Percentiles rank a stretch among this genome's conserved stretches.
Conservation (phyloP, 192 early-diverging fungal genomes). For the Coemansia sp. region DNA sequence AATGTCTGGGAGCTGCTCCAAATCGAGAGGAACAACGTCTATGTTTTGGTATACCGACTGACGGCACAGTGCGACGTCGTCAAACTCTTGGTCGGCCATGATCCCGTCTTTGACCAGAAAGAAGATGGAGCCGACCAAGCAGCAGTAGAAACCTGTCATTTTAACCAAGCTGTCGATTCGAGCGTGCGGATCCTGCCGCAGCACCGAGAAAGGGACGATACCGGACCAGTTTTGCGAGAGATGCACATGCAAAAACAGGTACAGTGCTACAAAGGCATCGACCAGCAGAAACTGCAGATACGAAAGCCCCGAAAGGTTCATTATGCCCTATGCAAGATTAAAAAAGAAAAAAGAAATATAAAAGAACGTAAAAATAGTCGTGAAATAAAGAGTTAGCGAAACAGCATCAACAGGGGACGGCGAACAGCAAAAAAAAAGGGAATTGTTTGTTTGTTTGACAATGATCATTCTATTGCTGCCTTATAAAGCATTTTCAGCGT, state of each 20-base stretch:
- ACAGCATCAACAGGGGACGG: too few relatives aligned
- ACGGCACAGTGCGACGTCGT: constrained; percentile 42
- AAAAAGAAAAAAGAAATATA: not conserved
- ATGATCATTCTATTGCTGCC: not conserved
- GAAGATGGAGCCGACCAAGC: constrained; percentile 27
- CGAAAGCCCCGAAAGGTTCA: constrained; percentile 53
- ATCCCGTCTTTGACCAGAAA: constrained; percentile 45
- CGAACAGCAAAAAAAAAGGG: not conserved
- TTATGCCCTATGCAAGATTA: constrained; percentile 5
- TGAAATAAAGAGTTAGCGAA: too few relatives aligned
- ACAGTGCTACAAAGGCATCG: constrained; percentile 39
- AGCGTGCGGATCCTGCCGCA: constrained; percentile 21
- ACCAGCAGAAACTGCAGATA: constrained; percentile 53
- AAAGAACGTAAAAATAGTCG: not conserved
- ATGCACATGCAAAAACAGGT: constrained; percentile 37
- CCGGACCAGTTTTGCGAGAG: constrained; percentile 34
- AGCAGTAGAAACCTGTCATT: constrained; percentile 35
- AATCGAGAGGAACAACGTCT: constrained; percentile 31
- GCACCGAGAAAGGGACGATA: constrained; percentile 31
- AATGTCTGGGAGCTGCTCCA: constrained; percentile 25
- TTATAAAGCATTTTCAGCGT: not conserved
- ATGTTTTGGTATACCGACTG: constrained; percentile 31
- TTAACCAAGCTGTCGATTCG: constrained; percentile 23
- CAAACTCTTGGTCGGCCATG: constrained; percentile 46
- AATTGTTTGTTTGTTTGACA: too few relatives aligned